These are phyloP conservation scores for Garcileccinum viscosum DNA, from an alignment of 1,284 basidiomycete genomes.

Conservation along the genomic window DNA sequence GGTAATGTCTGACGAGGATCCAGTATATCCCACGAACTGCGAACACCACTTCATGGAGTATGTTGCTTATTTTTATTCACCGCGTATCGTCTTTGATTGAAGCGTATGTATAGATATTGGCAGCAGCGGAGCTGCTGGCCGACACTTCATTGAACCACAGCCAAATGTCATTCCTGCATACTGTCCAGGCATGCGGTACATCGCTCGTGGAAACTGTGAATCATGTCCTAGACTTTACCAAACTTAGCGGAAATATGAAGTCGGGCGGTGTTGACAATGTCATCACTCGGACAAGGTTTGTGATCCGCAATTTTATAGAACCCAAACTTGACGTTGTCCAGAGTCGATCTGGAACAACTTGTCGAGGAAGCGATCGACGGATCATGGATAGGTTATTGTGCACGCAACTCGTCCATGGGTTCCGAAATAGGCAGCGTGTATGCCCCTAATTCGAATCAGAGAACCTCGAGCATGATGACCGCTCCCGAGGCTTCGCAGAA, in stretches of 20 bases:
- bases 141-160: conserved; percentile 84
- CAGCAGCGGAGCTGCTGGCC: conserved; percentile 86
- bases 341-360: conserved; percentile 86
- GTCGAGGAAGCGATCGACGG: conserved; percentile 97
- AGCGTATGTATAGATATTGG: conserved; percentile 67
- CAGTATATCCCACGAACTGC: conserved; percentile 93
- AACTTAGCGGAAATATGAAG: conserved; percentile 88
- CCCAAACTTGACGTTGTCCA: conserved; percentile 35
- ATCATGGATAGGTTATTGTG: conserved; percentile 92
- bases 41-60: conserved; percentile 88
- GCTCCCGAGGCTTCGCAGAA: conserved; percentile 47
- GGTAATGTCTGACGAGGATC: conserved; percentile 13
- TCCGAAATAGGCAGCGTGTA: conserved; percentile 92
- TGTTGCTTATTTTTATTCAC: conserved; percentile 22
- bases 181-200: conserved; percentile 86
- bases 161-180: conserved; percentile 88
- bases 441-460: conserved; percentile 67
- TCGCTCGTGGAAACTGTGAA: conserved; percentile 90
- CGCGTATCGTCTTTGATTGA: conserved; percentile 10
- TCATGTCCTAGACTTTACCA: conserved; percentile 96
- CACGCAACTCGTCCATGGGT: conserved; percentile 70
- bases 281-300: conserved; percentile 70
- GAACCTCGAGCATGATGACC: conserved; percentile 43
- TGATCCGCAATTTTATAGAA: neutral
- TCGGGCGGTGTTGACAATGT: conserved; percentile 76